Evolutionary conservation across 2,329 filamentous ascomycete species (phyloP), one percentile per base, ranked within the genome.

Genomic region (Escovopsis weberi): DNA sequence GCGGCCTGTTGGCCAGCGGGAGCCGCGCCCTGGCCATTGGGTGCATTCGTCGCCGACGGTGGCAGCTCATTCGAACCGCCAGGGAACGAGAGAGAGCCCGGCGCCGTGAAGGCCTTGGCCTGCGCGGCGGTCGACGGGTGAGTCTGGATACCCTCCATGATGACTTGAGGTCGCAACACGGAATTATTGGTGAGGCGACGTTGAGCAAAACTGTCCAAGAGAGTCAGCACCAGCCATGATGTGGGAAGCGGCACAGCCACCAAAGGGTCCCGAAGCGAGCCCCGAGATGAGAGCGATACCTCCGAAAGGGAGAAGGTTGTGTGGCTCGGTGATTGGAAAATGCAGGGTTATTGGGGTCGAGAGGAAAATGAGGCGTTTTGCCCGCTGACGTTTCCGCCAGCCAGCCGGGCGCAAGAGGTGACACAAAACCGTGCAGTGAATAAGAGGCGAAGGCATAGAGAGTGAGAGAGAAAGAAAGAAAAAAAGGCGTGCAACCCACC

Each of bases 61-160:
- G 85, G 89, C 60, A 95, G 63, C 59, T 94, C 86, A 54, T 79
- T 79, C 55, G 80, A 79, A 49, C 81, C 85, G 59, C 84, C 83
- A 42, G 89, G 88, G 65, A 93, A 96, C 47, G 88, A 94, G 53
- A 96, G 74, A 54, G 87, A 94, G 51, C 85, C 84, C 44, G 88
- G 85, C 47, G 86, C 87, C 56, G 88, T 94, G 67, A 96, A 94
- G 60, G 85, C 86, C 74, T 91, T 91, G 51, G 91, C 91, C 75
- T 96, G 88, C 53, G 82, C 78, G 56, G 89, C 88, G 61, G 80
- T 96, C 51, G 82, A 75, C 39, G 91, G 91, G 60, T 96, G 91
- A 53, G 89, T 91, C 58, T 86, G 87, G 56, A 94, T 82, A 56
- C 79, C 77, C 62, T 94, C 86, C 86, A 94, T 94, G 61, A 65